Evolutionary conservation across 441 rosid genomes (phyloP), one percentile per base, ranked within the genome.

Genomic region (Jatropha podagrica): DNA sequence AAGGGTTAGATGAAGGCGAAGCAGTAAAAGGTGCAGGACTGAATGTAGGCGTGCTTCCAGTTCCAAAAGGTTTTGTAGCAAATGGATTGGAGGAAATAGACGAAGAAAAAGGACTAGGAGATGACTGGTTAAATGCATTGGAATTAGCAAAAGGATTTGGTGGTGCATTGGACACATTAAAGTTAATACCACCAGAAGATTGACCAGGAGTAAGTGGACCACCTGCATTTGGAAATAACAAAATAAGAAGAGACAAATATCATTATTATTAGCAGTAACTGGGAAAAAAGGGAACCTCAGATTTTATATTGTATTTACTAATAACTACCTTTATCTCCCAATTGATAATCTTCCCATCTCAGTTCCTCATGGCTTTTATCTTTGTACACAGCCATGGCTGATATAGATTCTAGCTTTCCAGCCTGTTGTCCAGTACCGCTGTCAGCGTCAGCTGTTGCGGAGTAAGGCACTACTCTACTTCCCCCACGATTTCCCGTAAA

Each of bases 321-420:
- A 38, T 12, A 62, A 49, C 68, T 65, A 96, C 99, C 99, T 92
- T 94, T 94, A 82, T 94, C 99, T 84, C 98, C 98, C 73, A 76
- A 82, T 77, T 94, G 98, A 77, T 89, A 92, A 75, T 96, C 99
- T 79, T 92, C 99, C 99, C 98, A 92, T 76, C 97, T 83, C 66
- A 96, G 88, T 86, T 92, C 99, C 81, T 96, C 98, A 42, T 91
- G 98, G 83, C 88, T 87, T 86, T 92, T 92, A 56, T 89, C 92
- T 79, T 86, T 89, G 81, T 94, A 83, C 63, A 68, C 86, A 73
- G 92, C 76, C 98, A 92, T 92, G 64, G 98, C 97, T 26, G 97
- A 89, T 82, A 94, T 89, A 32, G 98, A 96, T 78, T 82, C 88
- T 69, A 96, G 79, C 87, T 89, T 96, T 56, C 88, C 97, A 81